Conservation (phyloP, 352 stramenopile species). For the Phytophthora pseudosyringae region DNA sequence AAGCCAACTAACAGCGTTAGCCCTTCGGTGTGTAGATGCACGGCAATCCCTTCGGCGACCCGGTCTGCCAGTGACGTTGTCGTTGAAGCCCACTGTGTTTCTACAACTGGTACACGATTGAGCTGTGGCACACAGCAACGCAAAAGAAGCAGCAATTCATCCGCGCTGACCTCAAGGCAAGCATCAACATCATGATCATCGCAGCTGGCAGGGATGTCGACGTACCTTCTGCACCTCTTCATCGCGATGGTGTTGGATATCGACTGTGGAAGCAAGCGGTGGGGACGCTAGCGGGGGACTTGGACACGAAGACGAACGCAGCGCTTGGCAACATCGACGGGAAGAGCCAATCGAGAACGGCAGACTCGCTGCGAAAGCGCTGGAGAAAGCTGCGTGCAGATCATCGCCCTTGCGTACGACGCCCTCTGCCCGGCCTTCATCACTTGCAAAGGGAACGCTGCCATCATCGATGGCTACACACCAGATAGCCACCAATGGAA, state of each 20-base stretch:
- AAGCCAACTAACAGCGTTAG: too few relatives aligned
- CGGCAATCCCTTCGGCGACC: too few relatives aligned
- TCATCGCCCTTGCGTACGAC: constrained; percentile 3
- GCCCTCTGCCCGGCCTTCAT: constrained; percentile 12
- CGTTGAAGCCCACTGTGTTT: too few relatives aligned
- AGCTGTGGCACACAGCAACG: constrained; percentile 19
- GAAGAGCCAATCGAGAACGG: constrained; percentile 10
- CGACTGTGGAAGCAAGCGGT: constrained; percentile 20
- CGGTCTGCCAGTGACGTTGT: too few relatives aligned
- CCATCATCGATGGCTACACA: not conserved
- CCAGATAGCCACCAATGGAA: not conserved
- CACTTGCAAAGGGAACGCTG: constrained; percentile 10
- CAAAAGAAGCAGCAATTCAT: constrained; percentile 18
- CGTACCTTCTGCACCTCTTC: not conserved
- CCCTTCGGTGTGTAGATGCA: too few relatives aligned
- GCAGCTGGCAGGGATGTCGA: not conserved
- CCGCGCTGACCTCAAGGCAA: constrained; percentile 18
- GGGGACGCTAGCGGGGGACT: constrained; percentile 9
- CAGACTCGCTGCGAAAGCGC: constrained; percentile 4
- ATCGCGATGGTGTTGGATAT: not conserved
- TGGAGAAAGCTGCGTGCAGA: constrained; percentile 7
- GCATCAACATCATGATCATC: constrained; percentile 20
- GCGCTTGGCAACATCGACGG: constrained; percentile 5
- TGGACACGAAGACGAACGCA: constrained; percentile 17
- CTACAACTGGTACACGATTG: not conserved